Conservation (phyloP, 768 basidiomycete species). For the Chalciporus pseudorubinellus region DNA sequence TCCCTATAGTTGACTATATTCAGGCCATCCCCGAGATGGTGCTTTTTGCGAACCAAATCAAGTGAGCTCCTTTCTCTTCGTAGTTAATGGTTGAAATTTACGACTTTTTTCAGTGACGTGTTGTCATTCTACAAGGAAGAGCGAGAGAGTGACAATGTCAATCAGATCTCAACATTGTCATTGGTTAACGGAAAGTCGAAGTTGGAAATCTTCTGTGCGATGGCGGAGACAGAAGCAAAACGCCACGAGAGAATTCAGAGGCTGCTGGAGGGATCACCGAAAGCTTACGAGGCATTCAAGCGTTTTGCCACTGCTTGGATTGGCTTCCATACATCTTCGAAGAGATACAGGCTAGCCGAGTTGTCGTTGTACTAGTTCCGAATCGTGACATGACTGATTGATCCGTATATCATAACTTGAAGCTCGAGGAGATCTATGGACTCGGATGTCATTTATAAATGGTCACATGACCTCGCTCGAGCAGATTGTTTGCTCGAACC, state of each 20-base stretch:
- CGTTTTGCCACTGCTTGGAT: constrained; percentile 13
- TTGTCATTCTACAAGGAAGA: constrained; percentile 40
- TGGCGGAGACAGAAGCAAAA: constrained; percentile 24
- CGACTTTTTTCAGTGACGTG: constrained; percentile 29
- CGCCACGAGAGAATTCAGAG: constrained; percentile 15
- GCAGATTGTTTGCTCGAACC: constrained; percentile 25
- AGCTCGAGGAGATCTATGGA: too few species aligned
- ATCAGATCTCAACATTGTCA: constrained; percentile 33
- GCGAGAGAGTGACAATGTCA: constrained; percentile 28
- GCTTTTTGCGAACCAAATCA: constrained; percentile 27
- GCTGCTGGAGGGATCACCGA: constrained; percentile 14
- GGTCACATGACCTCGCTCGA: constrained; percentile 23
- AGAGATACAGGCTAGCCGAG: constrained; percentile 20
- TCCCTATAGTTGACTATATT: constrained; percentile 31
- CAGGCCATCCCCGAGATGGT: constrained; percentile 36
- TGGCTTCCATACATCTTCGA: constrained; percentile 14
- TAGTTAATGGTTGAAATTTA: background rate
- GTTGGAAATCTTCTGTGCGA: constrained; percentile 18
- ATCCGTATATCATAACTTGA: too few species aligned
- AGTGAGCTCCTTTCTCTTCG: constrained; percentile 26
- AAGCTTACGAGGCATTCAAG: constrained; percentile 3
- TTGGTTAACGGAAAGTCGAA: constrained; percentile 20
- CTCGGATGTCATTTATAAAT: too few species aligned
- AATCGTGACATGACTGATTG: too few species aligned
- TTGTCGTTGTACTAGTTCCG: background rate